Percentiles rank a stretch among this genome's conserved stretches.
Evolutionary conservation across 2,329 filamentous ascomycete genomes (phyloP).

Genomic region (Emergomyces africanus): DNA sequence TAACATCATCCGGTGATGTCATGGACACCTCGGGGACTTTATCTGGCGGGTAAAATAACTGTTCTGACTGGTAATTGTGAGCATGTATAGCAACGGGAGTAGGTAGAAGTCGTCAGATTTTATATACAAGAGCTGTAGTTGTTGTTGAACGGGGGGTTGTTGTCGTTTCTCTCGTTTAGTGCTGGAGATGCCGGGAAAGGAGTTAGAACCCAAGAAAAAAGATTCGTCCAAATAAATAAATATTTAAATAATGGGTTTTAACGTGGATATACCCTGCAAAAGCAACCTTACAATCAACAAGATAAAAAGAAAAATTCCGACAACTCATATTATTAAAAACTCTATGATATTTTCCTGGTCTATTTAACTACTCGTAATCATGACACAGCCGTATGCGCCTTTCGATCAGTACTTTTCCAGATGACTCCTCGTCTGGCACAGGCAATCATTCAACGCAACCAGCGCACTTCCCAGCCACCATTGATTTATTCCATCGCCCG

Average conservation of each 20-base stretch:
- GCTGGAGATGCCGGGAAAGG: neutral
- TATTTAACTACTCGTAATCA: neutral
- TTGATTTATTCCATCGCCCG: neutral
- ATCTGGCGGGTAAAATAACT: neutral
- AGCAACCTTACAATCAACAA: neutral
- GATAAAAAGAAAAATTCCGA: no score
- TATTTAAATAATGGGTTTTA: no score
- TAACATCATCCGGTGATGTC: slow-evolving; percentile 54
- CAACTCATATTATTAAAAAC: no score
- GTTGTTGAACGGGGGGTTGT: neutral
- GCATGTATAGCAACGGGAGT: neutral
- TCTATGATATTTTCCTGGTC: neutral
- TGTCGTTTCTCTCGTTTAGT: neutral
- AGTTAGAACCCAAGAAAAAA: neutral
- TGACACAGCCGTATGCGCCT: neutral
- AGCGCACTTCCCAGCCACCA: neutral
- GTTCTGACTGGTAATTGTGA: neutral
- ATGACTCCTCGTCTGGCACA: neutral
- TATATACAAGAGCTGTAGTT: neutral
- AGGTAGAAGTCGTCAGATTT: neutral
- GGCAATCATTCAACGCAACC: neutral
- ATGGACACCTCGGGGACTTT: slow-evolving; percentile 38
- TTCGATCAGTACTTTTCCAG: neutral
- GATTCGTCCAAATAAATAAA: neutral
- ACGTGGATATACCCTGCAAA: neutral